Conservation (phyloP, 768 basidiomycete genomes). For the Leccinellum albellum region DNA sequence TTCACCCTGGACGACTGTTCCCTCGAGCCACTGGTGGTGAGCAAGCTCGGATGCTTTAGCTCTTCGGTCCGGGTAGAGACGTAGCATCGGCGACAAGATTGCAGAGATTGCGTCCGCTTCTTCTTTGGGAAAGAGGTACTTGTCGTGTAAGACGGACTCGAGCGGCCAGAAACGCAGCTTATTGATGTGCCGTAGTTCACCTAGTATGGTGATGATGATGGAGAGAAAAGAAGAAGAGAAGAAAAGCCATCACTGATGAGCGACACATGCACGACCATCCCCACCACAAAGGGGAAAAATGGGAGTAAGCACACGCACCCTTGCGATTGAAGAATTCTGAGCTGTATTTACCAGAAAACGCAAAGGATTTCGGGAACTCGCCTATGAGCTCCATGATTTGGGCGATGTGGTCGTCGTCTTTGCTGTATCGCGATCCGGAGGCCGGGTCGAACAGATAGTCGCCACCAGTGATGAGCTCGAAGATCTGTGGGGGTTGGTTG, state of each 20-base stretch:
- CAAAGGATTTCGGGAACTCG: constrained; percentile 78
- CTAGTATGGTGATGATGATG: constrained; percentile 27
- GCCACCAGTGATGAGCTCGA: constrained; percentile 93
- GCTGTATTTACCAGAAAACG: constrained; percentile 89
- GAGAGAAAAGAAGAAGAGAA: not conserved
- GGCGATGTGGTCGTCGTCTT: constrained; percentile 96
- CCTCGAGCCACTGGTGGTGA: constrained; percentile 85
- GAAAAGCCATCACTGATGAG: constrained; percentile 5
- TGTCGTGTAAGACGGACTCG: constrained; percentile 80
- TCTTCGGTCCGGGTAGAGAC: constrained; percentile 83
- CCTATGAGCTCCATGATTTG: constrained; percentile 97
- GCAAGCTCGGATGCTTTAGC: constrained; percentile 84
- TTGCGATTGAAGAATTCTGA: constrained; percentile 95
- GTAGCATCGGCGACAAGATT: constrained; percentile 87
- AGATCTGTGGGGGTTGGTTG: constrained; percentile 50
- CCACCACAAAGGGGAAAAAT: not conserved
- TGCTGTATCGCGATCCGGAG: constrained; percentile 90
- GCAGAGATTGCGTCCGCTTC: constrained; percentile 79
- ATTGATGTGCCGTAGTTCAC: constrained; percentile 89
- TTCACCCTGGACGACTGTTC: constrained; percentile 84
- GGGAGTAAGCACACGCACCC: constrained; percentile 47
- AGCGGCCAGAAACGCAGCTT: constrained; percentile 93
- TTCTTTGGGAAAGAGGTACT: constrained; percentile 84
- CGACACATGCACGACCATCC: not conserved
- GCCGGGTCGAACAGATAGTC: constrained; percentile 99